A percentile compares a stretch with the other conserved stretches of the same genome.
phyloP scores from a whole-genome alignment of 306 rosid genomes.

The Lathyrus oleraceus region DNA sequence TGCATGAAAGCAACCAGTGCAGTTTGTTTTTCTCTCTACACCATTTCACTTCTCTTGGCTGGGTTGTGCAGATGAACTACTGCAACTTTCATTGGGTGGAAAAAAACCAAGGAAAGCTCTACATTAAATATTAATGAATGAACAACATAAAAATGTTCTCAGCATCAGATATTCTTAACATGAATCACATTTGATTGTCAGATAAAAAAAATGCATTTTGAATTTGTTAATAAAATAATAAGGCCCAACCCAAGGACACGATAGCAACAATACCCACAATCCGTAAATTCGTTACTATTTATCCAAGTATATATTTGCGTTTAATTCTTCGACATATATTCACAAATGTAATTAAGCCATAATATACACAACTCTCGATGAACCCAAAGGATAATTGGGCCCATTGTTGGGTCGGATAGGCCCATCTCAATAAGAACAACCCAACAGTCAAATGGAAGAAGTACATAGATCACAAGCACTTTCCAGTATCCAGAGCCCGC shows the following conservation, averaged over 20 bases:
- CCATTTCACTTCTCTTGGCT: not conserved
- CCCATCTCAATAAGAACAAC: conserved; percentile 27
- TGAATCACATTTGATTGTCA: not conserved
- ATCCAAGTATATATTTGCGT: not conserved
- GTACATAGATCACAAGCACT: not conserved
- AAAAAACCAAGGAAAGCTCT: not conserved
- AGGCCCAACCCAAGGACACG: conserved; percentile 10
- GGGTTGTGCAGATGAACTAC: not conserved
- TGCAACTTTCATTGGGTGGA: not conserved
- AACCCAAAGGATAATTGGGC: conserved; percentile 36
- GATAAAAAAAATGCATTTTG: not conserved
- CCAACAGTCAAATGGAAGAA: not conserved
- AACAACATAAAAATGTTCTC: not conserved
- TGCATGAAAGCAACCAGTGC: not conserved
- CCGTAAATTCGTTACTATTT: not conserved
- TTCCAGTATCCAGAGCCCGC: no score
- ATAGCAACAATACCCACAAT: not conserved
- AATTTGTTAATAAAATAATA: not conserved
- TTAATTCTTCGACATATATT: not conserved
- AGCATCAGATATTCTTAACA: not conserved
- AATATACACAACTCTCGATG: not conserved
- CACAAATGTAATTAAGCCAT: not conserved
- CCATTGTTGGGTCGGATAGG: conserved; percentile 34
- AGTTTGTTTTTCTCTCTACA: not conserved
- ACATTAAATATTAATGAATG: not conserved